A percentile compares a stretch with the other conserved stretches of the same genome.
phyloP scores from a whole-genome alignment of 495 filamentous ascomycete genomes.

The Xylaria sp. region DNA sequence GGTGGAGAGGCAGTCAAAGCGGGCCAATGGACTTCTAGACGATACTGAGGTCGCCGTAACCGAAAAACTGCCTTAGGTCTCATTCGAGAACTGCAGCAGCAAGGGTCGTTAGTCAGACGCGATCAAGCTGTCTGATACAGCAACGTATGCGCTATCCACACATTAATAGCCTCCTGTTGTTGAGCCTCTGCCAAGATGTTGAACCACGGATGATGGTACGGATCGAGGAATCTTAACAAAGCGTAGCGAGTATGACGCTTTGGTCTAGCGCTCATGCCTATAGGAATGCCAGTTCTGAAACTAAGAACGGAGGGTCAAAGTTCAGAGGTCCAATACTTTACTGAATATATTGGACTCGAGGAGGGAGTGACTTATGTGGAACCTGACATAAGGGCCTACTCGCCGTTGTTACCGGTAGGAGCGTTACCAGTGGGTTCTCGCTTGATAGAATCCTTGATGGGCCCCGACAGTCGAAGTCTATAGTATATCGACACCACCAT shows the following conservation, averaged over 20 bases:
- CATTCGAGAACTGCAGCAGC: constrained; percentile 30
- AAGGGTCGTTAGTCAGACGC: constrained; percentile 25
- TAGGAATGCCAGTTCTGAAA: constrained; percentile 16
- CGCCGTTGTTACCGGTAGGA: constrained; percentile 14
- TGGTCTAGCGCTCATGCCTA: constrained; percentile 25
- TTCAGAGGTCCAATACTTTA: constrained; percentile 10
- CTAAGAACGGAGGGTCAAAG: constrained; percentile 20
- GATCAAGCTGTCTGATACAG: neutral
- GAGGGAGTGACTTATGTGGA: constrained; percentile 8
- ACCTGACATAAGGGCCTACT: neutral
- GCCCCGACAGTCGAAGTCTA: constrained; percentile 11
- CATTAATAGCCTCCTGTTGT: constrained; percentile 30
- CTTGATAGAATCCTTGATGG: constrained; percentile 6
- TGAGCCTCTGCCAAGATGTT: constrained; percentile 24
- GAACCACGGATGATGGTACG: constrained; percentile 28
- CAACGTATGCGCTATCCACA: constrained; percentile 25
- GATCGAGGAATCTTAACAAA: constrained; percentile 26
- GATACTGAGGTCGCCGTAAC: constrained; percentile 30
- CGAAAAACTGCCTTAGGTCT: constrained; percentile 33
- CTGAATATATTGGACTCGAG: constrained; percentile 17
- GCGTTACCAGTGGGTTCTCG: constrained; percentile 12
- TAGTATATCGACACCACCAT: constrained; percentile 39
- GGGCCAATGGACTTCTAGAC: constrained; percentile 39
- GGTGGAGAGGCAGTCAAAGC: constrained; percentile 37
- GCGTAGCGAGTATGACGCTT: constrained; percentile 26